Conservation (phyloP, 441 rosid genomes). For the Populus trichocarpa region DNA sequence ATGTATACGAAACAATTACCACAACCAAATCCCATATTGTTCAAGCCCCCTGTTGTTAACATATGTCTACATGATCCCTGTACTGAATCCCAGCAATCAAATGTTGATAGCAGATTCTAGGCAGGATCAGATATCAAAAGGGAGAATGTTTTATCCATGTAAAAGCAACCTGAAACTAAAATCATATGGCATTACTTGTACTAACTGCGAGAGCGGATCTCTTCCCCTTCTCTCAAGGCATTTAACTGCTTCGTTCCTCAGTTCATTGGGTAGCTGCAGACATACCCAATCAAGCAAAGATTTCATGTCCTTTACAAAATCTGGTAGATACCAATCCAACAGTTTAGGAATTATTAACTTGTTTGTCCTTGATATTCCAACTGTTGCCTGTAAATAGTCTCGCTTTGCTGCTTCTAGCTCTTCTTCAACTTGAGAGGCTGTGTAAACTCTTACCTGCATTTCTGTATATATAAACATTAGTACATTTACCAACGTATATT, state of each 20-base stretch:
- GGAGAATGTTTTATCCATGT: conserved; percentile 34
- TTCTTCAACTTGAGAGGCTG: conserved; percentile 58
- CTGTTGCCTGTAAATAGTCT: conserved; percentile 77
- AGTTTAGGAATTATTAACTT: conserved; percentile 69
- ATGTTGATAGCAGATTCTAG: background rate
- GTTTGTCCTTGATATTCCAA: conserved; percentile 55
- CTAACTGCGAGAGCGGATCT: conserved; percentile 49
- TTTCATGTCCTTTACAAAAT: conserved; percentile 76
- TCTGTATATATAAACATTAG: background rate
- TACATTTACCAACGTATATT: background rate
- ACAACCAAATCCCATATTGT: background rate
- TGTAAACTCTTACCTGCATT: conserved; percentile 67
- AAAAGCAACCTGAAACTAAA: conserved; percentile 74
- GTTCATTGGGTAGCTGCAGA: conserved; percentile 58
- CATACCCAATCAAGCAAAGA: conserved; percentile 80
- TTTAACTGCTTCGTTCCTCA: conserved; percentile 53
- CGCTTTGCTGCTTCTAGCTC: conserved; percentile 70
- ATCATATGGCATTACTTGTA: conserved; percentile 74
- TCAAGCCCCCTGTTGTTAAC: background rate
- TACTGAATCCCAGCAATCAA: background rate
- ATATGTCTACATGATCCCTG: background rate
- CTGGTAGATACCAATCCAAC: conserved; percentile 75
- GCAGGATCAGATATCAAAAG: background rate
- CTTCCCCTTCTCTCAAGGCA: conserved; percentile 46
- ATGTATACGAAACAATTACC: conserved; percentile 5